Percentiles rank a stretch among this genome's conserved stretches.
Evolutionary conservation across 2,329 filamentous ascomycete species (phyloP).

Genomic region (Orbilia ellipsospora): DNA sequence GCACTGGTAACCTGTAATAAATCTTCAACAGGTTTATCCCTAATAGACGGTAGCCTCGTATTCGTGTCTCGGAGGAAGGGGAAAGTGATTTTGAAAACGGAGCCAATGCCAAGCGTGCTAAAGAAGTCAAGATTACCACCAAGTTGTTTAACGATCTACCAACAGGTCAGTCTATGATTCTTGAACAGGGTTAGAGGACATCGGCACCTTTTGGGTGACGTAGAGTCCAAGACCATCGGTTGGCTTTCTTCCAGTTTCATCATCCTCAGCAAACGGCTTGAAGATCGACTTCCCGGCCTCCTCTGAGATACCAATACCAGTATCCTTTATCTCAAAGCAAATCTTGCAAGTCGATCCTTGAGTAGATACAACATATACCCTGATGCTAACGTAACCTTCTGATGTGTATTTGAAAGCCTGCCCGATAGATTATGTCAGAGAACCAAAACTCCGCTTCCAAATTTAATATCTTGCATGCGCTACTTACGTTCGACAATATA

Average conservation of each 20-base stretch:
- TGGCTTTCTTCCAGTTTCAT: constrained; percentile 43
- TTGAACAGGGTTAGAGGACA: background rate
- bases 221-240: constrained; percentile 52
- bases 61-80: constrained; percentile 37
- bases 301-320: constrained; percentile 57
- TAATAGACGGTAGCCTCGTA: constrained; percentile 17
- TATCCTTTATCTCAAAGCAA: constrained; percentile 56
- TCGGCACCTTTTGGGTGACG: constrained; percentile 40
- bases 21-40: constrained; percentile 40
- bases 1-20: constrained; percentile 42
- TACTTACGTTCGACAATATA: constrained; percentile 56
- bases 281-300: constrained; percentile 56
- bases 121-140: constrained; percentile 50
- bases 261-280: constrained; percentile 55
- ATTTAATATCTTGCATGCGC: background rate
- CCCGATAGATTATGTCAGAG: constrained; percentile 14
- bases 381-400: constrained; percentile 56
- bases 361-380: constrained; percentile 49
- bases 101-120: constrained; percentile 47
- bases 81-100: constrained; percentile 52
- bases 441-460: background rate
- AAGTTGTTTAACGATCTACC: constrained; percentile 51
- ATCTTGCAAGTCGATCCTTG: constrained; percentile 41
- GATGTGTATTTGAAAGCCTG: constrained; percentile 58
- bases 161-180: background rate